These are phyloP conservation scores for Hysterium pulicare DNA, from an alignment of 2,329 filamentous ascomycete species.

Conservation along the genomic window DNA sequence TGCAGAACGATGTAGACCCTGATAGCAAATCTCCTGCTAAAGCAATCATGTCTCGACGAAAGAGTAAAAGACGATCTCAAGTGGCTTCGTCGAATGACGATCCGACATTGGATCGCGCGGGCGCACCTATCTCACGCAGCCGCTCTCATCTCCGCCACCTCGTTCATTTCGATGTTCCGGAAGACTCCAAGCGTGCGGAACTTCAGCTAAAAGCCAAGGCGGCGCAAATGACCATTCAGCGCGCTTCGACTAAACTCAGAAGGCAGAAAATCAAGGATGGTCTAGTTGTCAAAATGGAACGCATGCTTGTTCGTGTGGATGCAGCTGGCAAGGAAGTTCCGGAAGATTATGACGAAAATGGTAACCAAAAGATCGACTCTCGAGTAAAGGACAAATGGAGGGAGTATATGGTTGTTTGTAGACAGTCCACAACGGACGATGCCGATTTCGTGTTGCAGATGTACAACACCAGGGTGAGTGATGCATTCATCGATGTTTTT, in stretches of 20 bases:
- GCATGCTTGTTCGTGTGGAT: constrained; percentile 64
- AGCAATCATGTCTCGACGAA: constrained; percentile 27
- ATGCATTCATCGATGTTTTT: too few species aligned
- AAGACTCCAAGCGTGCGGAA: constrained; percentile 36
- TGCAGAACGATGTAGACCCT: constrained; percentile 17
- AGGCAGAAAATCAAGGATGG: constrained; percentile 50
- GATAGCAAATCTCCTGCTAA: constrained; percentile 14
- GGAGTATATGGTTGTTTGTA: constrained; percentile 61
- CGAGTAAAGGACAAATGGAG: constrained; percentile 62
- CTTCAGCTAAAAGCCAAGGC: constrained; percentile 39
- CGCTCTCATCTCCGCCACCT: constrained; percentile 32
- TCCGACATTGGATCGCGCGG: constrained; percentile 6
- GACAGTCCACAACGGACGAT: constrained; percentile 54
- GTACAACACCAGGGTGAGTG: constrained; percentile 56
- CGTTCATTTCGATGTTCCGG: constrained; percentile 43
- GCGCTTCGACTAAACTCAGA: constrained; percentile 32
- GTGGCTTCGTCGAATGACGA: constrained; percentile 13
- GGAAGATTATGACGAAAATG: constrained; percentile 62
- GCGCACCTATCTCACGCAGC: constrained; percentile 17
- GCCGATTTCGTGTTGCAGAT: constrained; percentile 57
- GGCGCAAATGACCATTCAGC: constrained; percentile 37
- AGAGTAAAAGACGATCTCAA: constrained; percentile 22
- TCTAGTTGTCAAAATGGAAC: constrained; percentile 64
- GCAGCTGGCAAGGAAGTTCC: constrained; percentile 51
- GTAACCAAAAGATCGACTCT: constrained; percentile 57